Conservation (phyloP, 305 asterid genomes). For the Plantago lanceolata region DNA sequence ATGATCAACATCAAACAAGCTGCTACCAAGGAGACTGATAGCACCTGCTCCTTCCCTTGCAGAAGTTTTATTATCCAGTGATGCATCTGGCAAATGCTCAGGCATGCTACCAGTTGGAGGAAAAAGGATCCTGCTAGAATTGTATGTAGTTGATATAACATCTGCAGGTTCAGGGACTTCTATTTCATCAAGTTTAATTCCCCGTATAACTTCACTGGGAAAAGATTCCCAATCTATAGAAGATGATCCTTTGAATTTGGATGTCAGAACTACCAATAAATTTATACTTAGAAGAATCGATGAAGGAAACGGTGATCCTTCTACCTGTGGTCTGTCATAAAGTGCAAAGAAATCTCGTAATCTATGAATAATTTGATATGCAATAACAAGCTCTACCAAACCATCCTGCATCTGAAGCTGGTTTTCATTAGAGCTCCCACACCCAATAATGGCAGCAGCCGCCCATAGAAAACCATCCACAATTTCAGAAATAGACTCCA, state of each 20-base stretch:
- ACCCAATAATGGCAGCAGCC: slow-evolving; percentile 73
- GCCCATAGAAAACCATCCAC: slow-evolving; percentile 84
- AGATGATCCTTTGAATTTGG: slow-evolving; percentile 66
- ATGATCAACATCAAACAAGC: slow-evolving; percentile 34
- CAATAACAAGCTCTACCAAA: slow-evolving; percentile 81
- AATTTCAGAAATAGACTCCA: slow-evolving; percentile 69
- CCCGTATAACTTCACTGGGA: slow-evolving; percentile 34
- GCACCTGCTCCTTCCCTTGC: slow-evolving; percentile 27
- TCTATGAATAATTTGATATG: slow-evolving; percentile 88
- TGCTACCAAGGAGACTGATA: slow-evolving; percentile 22
- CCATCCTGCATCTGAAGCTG: slow-evolving; percentile 88
- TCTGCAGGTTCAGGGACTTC: slow-evolving; percentile 36
- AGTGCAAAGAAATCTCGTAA: slow-evolving; percentile 94
- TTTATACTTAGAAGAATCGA: slow-evolving; percentile 82
- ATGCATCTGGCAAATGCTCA: slow-evolving; percentile 40
- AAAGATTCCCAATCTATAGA: slow-evolving; percentile 70
- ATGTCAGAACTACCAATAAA: slow-evolving; percentile 71
- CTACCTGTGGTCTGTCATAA: slow-evolving; percentile 94
- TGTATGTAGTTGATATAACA: slow-evolving; percentile 29
- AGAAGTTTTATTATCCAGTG: slow-evolving; percentile 34
- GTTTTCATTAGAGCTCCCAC: slow-evolving; percentile 51
- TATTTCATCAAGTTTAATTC: slow-evolving; percentile 25
- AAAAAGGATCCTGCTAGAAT: slow-evolving; percentile 5
- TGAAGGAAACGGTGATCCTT: slow-evolving; percentile 95
- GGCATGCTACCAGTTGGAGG: slow-evolving; percentile 20